These are phyloP conservation scores for Articulospora tetracladia DNA, from an alignment of 495 filamentous ascomycete species.

Conservation along the genomic window DNA sequence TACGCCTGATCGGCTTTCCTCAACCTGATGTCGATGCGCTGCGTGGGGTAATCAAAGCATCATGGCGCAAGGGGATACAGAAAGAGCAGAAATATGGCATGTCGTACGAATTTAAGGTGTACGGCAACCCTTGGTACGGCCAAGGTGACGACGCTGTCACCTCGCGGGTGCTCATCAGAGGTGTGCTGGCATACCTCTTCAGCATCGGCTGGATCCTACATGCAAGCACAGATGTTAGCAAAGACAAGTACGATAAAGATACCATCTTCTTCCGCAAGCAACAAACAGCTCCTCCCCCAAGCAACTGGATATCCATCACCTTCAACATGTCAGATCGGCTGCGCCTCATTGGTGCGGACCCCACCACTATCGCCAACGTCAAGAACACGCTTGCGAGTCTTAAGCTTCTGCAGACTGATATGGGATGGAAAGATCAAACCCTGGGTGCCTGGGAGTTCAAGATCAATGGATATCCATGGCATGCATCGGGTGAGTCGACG, in stretches of 20 bases:
- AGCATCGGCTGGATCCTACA: slow-evolving; percentile 19
- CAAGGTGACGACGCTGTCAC: slow-evolving; percentile 14
- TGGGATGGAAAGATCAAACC: slow-evolving; percentile 16
- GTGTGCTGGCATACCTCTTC: slow-evolving; percentile 18
- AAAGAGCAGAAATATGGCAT: slow-evolving; percentile 4
- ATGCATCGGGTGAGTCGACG: slow-evolving; percentile 9
- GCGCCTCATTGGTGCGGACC: slow-evolving; percentile 16
- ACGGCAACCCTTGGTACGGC: slow-evolving; percentile 14
- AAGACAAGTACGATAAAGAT: slow-evolving; percentile 14
- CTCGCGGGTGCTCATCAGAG: slow-evolving; percentile 8
- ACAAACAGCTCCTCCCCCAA: slow-evolving; percentile 4
- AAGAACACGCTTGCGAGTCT: background rate
- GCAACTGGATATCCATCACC: slow-evolving; percentile 18
- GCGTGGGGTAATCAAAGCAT: background rate
- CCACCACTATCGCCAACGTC: slow-evolving; percentile 1
- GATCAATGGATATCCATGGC: slow-evolving; percentile 16
- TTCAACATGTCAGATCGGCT: slow-evolving; percentile 14
- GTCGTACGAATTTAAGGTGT: slow-evolving; percentile 18
- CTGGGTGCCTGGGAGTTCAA: slow-evolving; percentile 20
- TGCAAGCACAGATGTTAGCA: slow-evolving; percentile 13
- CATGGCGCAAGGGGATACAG: slow-evolving; percentile 15
- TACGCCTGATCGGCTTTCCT: slow-evolving; percentile 17
- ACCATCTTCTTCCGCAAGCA: slow-evolving; percentile 20
- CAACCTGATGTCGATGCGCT: slow-evolving; percentile 8
- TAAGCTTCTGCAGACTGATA: slow-evolving; percentile 11